phyloP scores from a whole-genome alignment of 129 eudicot genomes.

The Tagetes erecta region DNA sequence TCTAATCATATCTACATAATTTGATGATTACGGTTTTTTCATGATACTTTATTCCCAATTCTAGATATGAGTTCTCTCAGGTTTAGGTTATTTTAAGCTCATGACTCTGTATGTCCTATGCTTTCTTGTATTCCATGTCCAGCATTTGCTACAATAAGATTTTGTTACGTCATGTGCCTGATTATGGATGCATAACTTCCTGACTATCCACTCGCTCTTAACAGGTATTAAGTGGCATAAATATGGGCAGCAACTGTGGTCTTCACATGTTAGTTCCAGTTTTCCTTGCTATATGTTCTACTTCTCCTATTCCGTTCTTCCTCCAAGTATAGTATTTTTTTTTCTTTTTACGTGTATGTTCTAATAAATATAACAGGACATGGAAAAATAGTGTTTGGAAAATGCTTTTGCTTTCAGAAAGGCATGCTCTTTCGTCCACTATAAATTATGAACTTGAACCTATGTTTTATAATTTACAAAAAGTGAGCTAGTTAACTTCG shows the following conservation, averaged over 20 bases:
- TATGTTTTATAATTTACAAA: not conserved
- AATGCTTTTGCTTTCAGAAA: not conserved
- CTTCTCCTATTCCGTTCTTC: not conserved
- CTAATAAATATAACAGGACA: not conserved
- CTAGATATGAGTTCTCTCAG: not conserved
- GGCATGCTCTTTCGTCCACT: not conserved
- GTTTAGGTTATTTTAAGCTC: not conserved
- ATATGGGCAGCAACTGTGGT: constrained; percentile 95
- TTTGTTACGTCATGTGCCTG: not conserved
- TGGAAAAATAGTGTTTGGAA: not conserved
- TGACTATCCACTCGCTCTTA: constrained; percentile 10
- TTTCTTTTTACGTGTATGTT: not conserved
- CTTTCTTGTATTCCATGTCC: not conserved
- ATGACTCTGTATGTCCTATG: not conserved
- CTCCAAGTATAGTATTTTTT: not conserved
- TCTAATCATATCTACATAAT: not conserved
- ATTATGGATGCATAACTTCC: constrained; percentile 6
- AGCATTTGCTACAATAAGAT: not conserved
- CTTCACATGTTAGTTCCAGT: constrained; percentile 67
- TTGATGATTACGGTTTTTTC: not conserved
- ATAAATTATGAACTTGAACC: not conserved
- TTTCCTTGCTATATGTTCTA: constrained; percentile 12
- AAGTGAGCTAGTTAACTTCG: not conserved
- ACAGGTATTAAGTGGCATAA: constrained; percentile 97
- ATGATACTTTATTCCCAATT: not conserved